Evolutionary conservation across 1,284 basidiomycete genomes (phyloP), one percentile per base, ranked within the genome.

Genomic region (Trichosporon inkin): DNA sequence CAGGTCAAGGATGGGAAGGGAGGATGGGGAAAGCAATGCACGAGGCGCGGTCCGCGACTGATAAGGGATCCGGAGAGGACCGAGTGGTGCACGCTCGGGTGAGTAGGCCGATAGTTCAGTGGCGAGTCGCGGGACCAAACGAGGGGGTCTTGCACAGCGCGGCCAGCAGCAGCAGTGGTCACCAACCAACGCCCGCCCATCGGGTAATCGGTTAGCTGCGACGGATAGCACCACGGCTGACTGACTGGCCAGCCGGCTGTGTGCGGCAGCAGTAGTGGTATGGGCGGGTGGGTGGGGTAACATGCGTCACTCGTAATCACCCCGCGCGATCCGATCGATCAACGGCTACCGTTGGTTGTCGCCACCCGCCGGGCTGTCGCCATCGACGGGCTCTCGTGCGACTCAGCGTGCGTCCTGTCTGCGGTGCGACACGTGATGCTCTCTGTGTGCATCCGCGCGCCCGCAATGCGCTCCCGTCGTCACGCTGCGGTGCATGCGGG

Each of bases 201-300:
- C 44, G 44, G 44, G 44, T 49, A 44, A 49, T 49, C 44, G 44
- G 44, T 24, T 49, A 49, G 44, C 24, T 49, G 44, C 44, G 24
- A 28, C 14, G 40, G 13, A 14, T 19, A 32, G 40, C 19, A 14
- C 40, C 22, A 44, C 19, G 40, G 40, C 22, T 44, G 40, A 19
- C 20, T 24, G n/a, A n/a, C n/a, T n/a, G n/a, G n/a, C 39, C 11
- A 41, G 19, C 39, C 17, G n/a, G 36, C 13, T 10, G 4, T 41
- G 39, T 11, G 6, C 11, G 39, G 7, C 10, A 19, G 39, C n/a
- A n/a, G 4, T 6, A 41, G 19, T 11, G 39, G 17, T n/a, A 19
- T 17, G 13, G 39, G 39, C 11, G 39, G 22, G n/a, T 4, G 40
- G 6, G 10, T 17, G 16, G 17, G 44, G 14, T 22, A 28, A 22